Percentiles rank a stretch among this genome's conserved stretches.
phyloP scores from a whole-genome alignment of 305 asterid genomes.

The Stenogyne calaminthoides region DNA sequence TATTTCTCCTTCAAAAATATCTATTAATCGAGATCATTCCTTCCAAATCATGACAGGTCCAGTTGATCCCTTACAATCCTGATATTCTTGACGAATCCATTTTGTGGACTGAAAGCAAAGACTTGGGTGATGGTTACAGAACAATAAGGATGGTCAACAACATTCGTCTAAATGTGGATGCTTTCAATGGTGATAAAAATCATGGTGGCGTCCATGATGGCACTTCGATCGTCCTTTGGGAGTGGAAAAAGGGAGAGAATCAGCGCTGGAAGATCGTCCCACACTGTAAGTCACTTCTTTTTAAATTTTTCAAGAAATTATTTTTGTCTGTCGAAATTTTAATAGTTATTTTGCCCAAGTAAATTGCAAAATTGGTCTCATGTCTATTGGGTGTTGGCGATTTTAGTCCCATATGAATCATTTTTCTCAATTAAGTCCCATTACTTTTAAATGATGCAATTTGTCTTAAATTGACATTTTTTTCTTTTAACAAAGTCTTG shows the following conservation, averaged over 20 bases:
- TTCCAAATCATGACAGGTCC: conserved; percentile 48
- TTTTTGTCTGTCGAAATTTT: neutral
- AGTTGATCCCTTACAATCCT: conserved; percentile 59
- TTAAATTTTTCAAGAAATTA: neutral
- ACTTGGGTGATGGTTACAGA: conserved; percentile 62
- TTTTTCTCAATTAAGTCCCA: neutral
- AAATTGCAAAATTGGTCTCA: neutral
- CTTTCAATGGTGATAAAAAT: conserved; percentile 63
- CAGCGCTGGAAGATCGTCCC: conserved; percentile 83
- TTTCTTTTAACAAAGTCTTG: too few relatives aligned
- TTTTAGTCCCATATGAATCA: neutral
- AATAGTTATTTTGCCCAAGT: neutral
- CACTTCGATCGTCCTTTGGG: conserved; percentile 74
- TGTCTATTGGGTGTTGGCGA: neutral
- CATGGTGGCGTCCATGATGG: conserved; percentile 88
- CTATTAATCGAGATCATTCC: neutral
- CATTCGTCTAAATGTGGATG: conserved; percentile 70
- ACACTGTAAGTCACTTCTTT: conserved; percentile 49
- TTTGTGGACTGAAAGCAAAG: conserved; percentile 77
- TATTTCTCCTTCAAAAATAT: neutral
- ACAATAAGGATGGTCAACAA: conserved; percentile 74
- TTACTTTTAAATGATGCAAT: neutral
- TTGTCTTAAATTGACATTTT: too few relatives aligned
- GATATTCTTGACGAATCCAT: conserved; percentile 63
- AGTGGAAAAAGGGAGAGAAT: conserved; percentile 82